phyloP scores from a whole-genome alignment of 768 basidiomycete species.

The Boletus tomentosulus region DNA sequence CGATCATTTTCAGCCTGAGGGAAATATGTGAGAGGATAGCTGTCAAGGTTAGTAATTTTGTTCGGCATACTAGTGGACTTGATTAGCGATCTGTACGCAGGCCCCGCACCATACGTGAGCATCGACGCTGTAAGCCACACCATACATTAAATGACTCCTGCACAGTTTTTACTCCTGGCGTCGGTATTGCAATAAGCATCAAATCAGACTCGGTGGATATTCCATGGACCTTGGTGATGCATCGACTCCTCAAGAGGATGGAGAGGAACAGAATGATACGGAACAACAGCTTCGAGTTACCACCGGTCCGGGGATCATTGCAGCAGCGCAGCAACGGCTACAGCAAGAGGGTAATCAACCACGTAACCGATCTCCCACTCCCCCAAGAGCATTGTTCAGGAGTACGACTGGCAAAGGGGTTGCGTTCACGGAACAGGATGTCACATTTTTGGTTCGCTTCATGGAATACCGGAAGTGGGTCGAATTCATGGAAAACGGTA shows the following conservation, averaged over 20 bases:
- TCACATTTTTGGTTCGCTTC: slow-evolving; percentile 69
- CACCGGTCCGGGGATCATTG: slow-evolving; percentile 43
- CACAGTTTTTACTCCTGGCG: slow-evolving; percentile 86
- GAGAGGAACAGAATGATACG: slow-evolving; percentile 41
- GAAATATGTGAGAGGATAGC: slow-evolving; percentile 89
- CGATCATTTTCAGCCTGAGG: slow-evolving; percentile 38
- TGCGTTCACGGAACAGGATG: slow-evolving; percentile 82
- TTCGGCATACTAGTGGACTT: not conserved
- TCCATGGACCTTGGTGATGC: slow-evolving; percentile 64
- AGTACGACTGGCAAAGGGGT: slow-evolving; percentile 90
- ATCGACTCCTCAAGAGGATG: slow-evolving; percentile 41
- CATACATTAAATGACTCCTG: not conserved
- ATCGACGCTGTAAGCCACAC: not conserved
- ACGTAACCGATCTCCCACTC: slow-evolving; percentile 74
- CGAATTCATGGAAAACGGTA: not conserved
- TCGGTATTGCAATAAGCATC: slow-evolving; percentile 89
- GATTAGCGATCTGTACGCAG: slow-evolving; percentile 32
- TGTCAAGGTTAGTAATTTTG: slow-evolving; percentile 52
- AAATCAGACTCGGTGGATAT: slow-evolving; percentile 85
- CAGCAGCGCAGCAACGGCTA: slow-evolving; percentile 40
- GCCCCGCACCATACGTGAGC: slow-evolving; percentile 86
- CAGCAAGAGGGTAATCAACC: slow-evolving; percentile 33
- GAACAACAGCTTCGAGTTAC: slow-evolving; percentile 35
- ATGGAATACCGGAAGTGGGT: slow-evolving; percentile 73
- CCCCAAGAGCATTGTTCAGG: slow-evolving; percentile 71